phyloP scores from a whole-genome alignment of 192 early-diverging fungal genomes.

The Anaeromyces robustus region DNA sequence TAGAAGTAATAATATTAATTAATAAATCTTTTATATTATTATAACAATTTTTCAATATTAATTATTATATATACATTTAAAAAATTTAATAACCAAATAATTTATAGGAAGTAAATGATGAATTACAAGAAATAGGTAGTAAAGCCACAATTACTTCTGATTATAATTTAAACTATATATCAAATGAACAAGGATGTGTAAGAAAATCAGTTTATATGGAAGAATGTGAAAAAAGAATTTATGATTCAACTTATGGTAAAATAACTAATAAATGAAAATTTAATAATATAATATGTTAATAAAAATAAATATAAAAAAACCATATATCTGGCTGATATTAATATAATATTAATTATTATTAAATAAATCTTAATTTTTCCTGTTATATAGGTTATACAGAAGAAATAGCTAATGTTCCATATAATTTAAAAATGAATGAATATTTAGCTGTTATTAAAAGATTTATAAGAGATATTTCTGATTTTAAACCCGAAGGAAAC shows the following conservation, averaged over 20 bases:
- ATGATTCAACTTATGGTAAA: background rate
- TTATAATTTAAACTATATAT: background rate
- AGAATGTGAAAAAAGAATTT: background rate
- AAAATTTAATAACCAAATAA: background rate
- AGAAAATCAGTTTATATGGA: background rate
- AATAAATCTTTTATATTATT: too few relatives aligned
- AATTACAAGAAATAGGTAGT: background rate
- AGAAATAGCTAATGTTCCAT: background rate
- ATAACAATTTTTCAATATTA: too few relatives aligned
- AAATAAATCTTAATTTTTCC: background rate
- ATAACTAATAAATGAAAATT: too few relatives aligned
- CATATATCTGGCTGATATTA: too few relatives aligned
- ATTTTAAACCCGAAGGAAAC: background rate
- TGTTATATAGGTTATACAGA: background rate
- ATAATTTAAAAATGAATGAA: background rate
- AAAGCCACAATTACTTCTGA: background rate
- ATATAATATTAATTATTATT: too few relatives aligned
- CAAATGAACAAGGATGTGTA: background rate
- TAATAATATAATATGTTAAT: too few relatives aligned
- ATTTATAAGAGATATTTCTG: background rate
- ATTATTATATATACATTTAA: too few relatives aligned
- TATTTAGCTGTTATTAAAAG: background rate
- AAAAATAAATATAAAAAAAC: too few relatives aligned
- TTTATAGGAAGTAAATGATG: background rate
- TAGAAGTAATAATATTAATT: background rate